These are phyloP conservation scores for Blastocystis sp. DNA, from an alignment of 352 stramenopile genomes.

Conservation along the genomic window DNA sequence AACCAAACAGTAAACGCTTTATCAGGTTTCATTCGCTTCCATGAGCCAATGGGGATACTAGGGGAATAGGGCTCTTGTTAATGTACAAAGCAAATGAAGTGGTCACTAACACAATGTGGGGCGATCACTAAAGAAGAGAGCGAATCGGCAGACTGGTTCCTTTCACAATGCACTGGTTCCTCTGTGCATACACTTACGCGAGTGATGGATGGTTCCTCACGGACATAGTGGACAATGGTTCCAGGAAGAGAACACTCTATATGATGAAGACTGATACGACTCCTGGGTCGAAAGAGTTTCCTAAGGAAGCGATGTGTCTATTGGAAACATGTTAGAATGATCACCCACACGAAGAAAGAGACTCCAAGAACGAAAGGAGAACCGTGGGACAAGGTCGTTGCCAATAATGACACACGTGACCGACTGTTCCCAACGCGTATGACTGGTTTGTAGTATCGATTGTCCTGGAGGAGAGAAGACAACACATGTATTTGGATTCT, in stretches of 20 bases:
- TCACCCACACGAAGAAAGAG: neutral
- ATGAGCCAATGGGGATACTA: neutral
- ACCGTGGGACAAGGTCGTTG: conserved; percentile 1
- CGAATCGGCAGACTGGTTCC: too few relatives aligned
- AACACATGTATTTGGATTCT: neutral
- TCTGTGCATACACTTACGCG: neutral
- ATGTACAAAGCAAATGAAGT: conserved; percentile 1
- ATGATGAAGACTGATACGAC: too few relatives aligned
- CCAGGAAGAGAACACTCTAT: too few relatives aligned
- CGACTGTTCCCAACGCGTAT: neutral
- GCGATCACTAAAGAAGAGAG: too few relatives aligned
- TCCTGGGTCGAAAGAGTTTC: too few relatives aligned
- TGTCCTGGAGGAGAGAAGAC: conserved; percentile 18
- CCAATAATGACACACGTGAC: neutral
- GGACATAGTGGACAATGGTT: neutral
- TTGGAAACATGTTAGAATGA: too few relatives aligned
- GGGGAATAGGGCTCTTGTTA: neutral
- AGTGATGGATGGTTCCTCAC: neutral
- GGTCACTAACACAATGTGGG: neutral
- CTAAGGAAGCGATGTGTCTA: too few relatives aligned
- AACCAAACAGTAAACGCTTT: too few relatives aligned
- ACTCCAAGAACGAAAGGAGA: neutral
- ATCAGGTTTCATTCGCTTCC: neutral
- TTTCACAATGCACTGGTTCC: too few relatives aligned
- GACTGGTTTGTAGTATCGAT: neutral